Conservation (phyloP, 306 rosid species). For the Vicia villosa region DNA sequence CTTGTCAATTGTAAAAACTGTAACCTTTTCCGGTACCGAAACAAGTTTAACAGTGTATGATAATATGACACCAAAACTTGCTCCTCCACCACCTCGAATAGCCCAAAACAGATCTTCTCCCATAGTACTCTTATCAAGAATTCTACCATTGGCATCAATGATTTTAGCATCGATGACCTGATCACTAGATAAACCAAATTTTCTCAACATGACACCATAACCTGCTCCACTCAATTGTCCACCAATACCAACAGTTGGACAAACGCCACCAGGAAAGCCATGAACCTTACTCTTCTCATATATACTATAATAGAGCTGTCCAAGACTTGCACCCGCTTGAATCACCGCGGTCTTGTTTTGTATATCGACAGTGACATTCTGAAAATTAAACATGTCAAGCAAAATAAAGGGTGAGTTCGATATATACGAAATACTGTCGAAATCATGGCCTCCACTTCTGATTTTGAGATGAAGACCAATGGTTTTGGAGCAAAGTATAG, state of each 20-base stretch:
- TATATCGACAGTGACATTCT: constrained; percentile 41
- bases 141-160: constrained; percentile 48
- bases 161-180: constrained; percentile 52
- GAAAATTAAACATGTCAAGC: constrained; percentile 59
- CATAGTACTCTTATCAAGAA: constrained; percentile 48
- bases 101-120: constrained; percentile 66
- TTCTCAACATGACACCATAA: constrained; percentile 67
- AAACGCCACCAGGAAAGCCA: constrained; percentile 68
- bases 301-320: constrained; percentile 54
- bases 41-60: constrained; percentile 53
- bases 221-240: constrained; percentile 84
- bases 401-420: constrained; percentile 46
- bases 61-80: constrained; percentile 68
- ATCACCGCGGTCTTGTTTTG: constrained; percentile 48
- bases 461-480: constrained; percentile 49
- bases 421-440: constrained; percentile 60
- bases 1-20: constrained; percentile 48
- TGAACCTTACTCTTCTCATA: constrained; percentile 61
- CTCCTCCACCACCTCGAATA: constrained; percentile 64
- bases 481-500: constrained; percentile 44
- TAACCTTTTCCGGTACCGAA: constrained; percentile 46
- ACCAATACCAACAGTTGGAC: constrained; percentile 78
- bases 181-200: constrained; percentile 52
- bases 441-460: constrained; percentile 77
- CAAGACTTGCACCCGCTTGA: constrained; percentile 59